Evolutionary conservation across 1,284 basidiomycete species (phyloP).

Genomic region (Microstroma glucosiphilum): DNA sequence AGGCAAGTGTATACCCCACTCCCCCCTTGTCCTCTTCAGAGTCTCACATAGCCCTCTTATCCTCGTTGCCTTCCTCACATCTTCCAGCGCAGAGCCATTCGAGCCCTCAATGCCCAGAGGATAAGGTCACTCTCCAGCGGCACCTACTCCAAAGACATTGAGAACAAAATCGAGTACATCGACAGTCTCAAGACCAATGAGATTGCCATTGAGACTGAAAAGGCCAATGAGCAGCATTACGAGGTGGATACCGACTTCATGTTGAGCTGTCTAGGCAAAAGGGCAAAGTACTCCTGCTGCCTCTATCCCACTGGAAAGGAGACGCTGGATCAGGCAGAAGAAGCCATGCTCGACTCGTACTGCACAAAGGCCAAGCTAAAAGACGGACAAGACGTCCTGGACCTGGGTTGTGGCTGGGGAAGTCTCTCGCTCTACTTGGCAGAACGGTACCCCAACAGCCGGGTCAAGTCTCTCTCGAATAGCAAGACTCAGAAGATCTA

Average conservation of each 20-base stretch:
- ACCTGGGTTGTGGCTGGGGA: constrained; percentile 73
- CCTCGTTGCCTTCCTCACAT: background rate
- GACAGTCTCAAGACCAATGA: constrained; percentile 53
- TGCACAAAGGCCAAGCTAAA: constrained; percentile 63
- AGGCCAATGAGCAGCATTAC: constrained; percentile 74
- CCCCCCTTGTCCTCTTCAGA: background rate
- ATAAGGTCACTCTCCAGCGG: constrained; percentile 62
- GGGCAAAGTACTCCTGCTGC: constrained; percentile 56
- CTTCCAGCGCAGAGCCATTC: constrained; percentile 60
- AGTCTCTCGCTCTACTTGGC: constrained; percentile 66
- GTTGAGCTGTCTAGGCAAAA: constrained; percentile 34
- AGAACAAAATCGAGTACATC: constrained; percentile 60
- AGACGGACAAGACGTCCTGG: constrained; percentile 65
- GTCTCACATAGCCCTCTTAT: background rate
- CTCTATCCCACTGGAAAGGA: constrained; percentile 64
- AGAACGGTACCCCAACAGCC: constrained; percentile 66
- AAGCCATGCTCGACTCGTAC: constrained; percentile 64
- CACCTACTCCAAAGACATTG: constrained; percentile 62
- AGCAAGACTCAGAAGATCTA: constrained; percentile 65
- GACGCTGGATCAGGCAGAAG: constrained; percentile 64
- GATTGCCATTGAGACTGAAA: constrained; percentile 65
- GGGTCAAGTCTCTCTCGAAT: constrained; percentile 65
- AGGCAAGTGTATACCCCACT: no score
- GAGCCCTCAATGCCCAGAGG: constrained; percentile 60
- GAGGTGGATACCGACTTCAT: constrained; percentile 56